Percentiles rank a stretch among this genome's conserved stretches.
Conservation (phyloP, 331 rosid species). For the Cucumis variabilis region DNA sequence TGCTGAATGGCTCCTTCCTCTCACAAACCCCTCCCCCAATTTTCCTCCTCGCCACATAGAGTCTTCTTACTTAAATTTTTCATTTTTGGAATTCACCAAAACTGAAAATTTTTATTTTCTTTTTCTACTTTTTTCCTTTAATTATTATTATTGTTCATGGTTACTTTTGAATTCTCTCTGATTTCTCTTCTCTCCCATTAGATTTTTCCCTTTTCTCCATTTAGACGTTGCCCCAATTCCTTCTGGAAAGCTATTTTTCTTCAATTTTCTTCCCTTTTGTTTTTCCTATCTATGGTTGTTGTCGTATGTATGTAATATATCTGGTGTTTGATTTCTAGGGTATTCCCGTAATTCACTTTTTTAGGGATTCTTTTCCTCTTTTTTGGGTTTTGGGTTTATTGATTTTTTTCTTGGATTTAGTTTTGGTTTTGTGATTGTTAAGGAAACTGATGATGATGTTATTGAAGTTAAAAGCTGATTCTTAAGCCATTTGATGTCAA, state of each 20-base stretch:
- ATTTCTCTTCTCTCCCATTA: not conserved
- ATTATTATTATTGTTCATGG: not conserved
- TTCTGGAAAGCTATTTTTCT: not conserved
- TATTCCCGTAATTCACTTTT: not conserved
- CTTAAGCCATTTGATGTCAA: not conserved
- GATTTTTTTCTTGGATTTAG: not conserved
- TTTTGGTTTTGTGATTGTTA: constrained; percentile 12
- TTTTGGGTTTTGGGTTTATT: not conserved
- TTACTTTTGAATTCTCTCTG: not conserved
- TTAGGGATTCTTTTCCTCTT: not conserved
- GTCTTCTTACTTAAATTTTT: constrained; percentile 4
- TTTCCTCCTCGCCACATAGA: not conserved
- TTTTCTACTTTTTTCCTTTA: not conserved
- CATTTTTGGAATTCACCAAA: not conserved
- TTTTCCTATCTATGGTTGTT: not conserved
- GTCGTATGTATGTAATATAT: not conserved
- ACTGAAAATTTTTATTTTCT: not conserved
- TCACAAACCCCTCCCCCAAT: too few species aligned
- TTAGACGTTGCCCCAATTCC: not conserved
- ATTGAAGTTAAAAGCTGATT: constrained; percentile 11
- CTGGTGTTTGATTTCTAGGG: constrained; percentile 26
- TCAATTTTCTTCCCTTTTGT: too few species aligned
- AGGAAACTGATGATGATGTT: not conserved
- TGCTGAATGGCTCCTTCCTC: too few species aligned
- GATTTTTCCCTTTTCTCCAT: not conserved